Percentiles rank a stretch among this genome's conserved stretches.
Conservation (phyloP, 192 early-diverging fungal species). For the Coemansia sp. region DNA sequence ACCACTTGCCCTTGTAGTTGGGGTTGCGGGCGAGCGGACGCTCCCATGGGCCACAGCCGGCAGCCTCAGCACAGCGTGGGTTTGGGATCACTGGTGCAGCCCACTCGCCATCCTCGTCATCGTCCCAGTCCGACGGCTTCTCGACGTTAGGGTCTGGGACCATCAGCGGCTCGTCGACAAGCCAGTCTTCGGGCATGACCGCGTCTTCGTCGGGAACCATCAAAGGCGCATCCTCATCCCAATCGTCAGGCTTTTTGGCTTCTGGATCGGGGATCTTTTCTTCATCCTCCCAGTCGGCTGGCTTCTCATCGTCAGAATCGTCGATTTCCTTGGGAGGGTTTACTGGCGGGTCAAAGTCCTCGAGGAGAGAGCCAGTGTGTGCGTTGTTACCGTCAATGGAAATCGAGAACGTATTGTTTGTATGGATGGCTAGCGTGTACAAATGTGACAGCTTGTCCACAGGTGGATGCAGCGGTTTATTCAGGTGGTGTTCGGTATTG, state of each 20-base stretch:
- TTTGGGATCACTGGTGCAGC: conserved; percentile 72
- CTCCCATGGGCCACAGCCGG: conserved; percentile 80
- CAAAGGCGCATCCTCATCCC: conserved; percentile 86
- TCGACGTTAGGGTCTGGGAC: conserved; percentile 76
- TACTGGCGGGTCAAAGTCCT: conserved; percentile 79
- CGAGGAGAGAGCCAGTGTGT: conserved; percentile 69
- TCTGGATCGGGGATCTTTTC: conserved; percentile 80
- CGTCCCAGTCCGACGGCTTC: conserved; percentile 91
- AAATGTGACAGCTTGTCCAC: conserved; percentile 66
- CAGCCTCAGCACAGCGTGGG: conserved; percentile 72
- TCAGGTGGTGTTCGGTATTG: conserved; percentile 85
- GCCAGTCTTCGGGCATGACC: conserved; percentile 83
- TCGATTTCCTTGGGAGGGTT: conserved; percentile 85
- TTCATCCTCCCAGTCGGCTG: conserved; percentile 84
- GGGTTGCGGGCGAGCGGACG: conserved; percentile 82
- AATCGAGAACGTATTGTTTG: conserved; percentile 80
- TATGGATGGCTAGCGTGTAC: conserved; percentile 83
- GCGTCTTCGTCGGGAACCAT: conserved; percentile 77
- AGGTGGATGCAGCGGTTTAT: conserved; percentile 66
- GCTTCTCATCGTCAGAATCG: conserved; percentile 77
- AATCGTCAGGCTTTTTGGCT: conserved; percentile 74
- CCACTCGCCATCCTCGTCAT: conserved; percentile 94
- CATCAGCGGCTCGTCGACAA: conserved; percentile 72
- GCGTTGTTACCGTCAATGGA: conserved; percentile 69
- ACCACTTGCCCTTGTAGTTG: conserved; percentile 89